Evolutionary conservation across 257 asterid species (phyloP), one percentile per base, ranked within the genome.

Genomic region (Catharanthus roseus): DNA sequence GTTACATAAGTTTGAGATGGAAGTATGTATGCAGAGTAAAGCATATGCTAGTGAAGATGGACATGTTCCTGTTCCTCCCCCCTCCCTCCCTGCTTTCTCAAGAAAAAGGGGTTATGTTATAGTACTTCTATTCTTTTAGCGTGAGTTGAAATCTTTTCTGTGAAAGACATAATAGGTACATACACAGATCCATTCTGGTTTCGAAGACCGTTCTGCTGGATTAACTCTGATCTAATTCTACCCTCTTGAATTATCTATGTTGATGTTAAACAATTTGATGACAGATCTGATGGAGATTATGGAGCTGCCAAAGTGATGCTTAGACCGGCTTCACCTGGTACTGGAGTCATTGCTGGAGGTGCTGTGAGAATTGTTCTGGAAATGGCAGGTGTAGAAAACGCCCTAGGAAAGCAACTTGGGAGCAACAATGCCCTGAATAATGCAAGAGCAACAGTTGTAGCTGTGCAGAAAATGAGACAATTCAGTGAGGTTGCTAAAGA

Each of bases 291-390:
- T 36, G 96, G 91, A 60, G 85, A 85, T 71, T 93, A 87, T 67
- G 99, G 98, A 33, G 99, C 97, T 11, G 99, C 99, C 19, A 89
- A 45, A 77, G 99, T 93, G 79, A 93, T 93, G 99, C 96, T 93
- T 16, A 82, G 99, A 56, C 99, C 97, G 0, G 99, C 97, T 47
- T 84, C 96, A 0, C 97, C 99, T 0, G 99, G 99, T 70, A 93
- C 96, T 1, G 99, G 99, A 38, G 99, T 93, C 33, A 91, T 93
- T 65, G 99, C 99, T 6, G 99, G 98, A 38, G 98, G 98, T 29
- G 85, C 97, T 1, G 97, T 93, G n/a, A 80, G 97, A 74, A 88
- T 91, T 24, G 96, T 91, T 66, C 80, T 91, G 18, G 99, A 93
- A 67, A 36, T 93, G 86, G 99, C 99, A 0, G 97, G 99, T 0